Percentiles rank a stretch among this genome's conserved stretches.
Evolutionary conservation across 75 land plant species (phyloP).

Genomic region (Pinus albicaulis): DNA sequence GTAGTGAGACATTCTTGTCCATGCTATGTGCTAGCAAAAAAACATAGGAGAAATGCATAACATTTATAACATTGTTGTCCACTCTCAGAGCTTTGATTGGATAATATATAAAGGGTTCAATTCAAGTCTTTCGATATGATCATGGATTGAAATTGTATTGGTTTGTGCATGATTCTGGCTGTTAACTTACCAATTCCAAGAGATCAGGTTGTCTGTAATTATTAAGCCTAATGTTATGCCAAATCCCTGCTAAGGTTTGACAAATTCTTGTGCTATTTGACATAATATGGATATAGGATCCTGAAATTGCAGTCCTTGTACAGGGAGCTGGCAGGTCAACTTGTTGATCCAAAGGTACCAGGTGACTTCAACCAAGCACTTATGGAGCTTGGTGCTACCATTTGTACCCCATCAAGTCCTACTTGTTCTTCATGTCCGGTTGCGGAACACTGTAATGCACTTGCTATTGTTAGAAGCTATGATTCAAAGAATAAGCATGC

Average conservation of each 20-base stretch:
- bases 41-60: no score
- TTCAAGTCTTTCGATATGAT: no score
- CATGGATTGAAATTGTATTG: no score
- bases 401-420: conserved; percentile 70
- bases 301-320: not conserved
- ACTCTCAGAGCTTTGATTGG: no score
- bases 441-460: conserved; percentile 62
- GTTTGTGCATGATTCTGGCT: no score
- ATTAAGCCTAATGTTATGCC: not conserved
- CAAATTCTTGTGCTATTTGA: not conserved
- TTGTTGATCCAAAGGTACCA: conserved; percentile 78
- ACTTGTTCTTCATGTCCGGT: conserved; percentile 79
- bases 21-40: no score
- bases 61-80: no score
- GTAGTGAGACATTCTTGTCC: no score
- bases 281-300: not conserved
- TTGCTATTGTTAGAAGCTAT: conserved; percentile 25
- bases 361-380: conserved; percentile 96
- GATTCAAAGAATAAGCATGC: conserved; percentile 12
- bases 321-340: conserved; percentile 81
- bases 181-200: no score
- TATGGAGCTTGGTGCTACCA: conserved; percentile 97
- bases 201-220: not conserved
- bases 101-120: no score
- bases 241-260: not conserved